These are phyloP conservation scores for Mycena floridula DNA, from an alignment of 768 basidiomycete species.

Conservation along the genomic window DNA sequence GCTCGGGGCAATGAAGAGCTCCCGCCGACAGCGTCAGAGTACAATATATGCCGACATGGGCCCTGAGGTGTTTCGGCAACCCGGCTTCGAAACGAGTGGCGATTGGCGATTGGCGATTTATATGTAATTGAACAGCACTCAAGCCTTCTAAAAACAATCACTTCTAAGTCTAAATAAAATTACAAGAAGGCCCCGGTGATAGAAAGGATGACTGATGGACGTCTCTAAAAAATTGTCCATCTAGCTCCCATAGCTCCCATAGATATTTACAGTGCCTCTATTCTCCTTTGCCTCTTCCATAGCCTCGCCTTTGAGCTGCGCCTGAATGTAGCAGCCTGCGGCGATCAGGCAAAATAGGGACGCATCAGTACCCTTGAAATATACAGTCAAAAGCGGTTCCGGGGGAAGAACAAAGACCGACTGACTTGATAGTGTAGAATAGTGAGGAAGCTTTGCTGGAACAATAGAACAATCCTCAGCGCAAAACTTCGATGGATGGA, in stretches of 20 bases:
- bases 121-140: too few species aligned
- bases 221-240: slow-evolving; percentile 11
- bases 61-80: too few species aligned
- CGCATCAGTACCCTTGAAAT: slow-evolving; percentile 72
- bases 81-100: too few species aligned
- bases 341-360: slow-evolving; percentile 78
- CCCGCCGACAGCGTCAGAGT: too few species aligned
- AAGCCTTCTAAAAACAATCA: too few species aligned
- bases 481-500: slow-evolving; percentile 61
- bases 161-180: not conserved
- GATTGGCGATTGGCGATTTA: too few species aligned
- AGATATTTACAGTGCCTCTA: slow-evolving; percentile 46
- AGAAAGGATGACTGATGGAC: slow-evolving; percentile 19
- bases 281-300: slow-evolving; percentile 63
- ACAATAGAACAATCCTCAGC: slow-evolving; percentile 54
- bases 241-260: slow-evolving; percentile 10
- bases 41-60: too few species aligned
- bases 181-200: slow-evolving; percentile 3
- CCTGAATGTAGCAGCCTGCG: slow-evolving; percentile 57
- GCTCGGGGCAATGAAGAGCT: too few species aligned
- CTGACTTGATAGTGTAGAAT: slow-evolving; percentile 75
- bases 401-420: not conserved
- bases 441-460: slow-evolving; percentile 56
- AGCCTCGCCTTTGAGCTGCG: slow-evolving; percentile 59
- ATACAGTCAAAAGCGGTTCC: not conserved